Conservation (phyloP, 75 land plant genomes). For the Pinus albicaulis region DNA sequence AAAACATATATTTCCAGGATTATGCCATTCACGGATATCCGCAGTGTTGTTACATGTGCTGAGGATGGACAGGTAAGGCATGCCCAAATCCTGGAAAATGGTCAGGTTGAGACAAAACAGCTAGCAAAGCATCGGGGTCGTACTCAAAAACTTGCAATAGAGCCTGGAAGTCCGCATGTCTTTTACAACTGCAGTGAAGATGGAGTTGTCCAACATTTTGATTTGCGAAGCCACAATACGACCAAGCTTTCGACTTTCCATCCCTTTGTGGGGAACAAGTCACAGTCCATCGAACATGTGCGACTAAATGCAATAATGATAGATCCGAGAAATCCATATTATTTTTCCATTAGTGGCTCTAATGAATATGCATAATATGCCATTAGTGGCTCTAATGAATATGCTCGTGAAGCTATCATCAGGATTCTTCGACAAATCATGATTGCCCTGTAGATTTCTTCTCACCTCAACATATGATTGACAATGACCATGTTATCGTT, state of each 20-base stretch:
- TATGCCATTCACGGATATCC: conserved; percentile 84
- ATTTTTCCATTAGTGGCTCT: conserved; percentile 68
- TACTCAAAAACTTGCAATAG: conserved; percentile 82
- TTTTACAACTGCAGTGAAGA: conserved; percentile 92
- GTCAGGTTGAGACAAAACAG: conserved; percentile 48
- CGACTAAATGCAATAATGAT: conserved; percentile 70
- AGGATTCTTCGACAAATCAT: conserved; percentile 24
- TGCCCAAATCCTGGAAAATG: conserved; percentile 49
- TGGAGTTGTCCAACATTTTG: conserved; percentile 83
- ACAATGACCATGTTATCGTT: conserved; percentile 45
- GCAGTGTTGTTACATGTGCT: conserved; percentile 60
- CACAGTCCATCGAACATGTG: conserved; percentile 18
- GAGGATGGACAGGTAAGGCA: conserved; percentile 93
- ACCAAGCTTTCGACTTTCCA: conserved; percentile 56
- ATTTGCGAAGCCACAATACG: conserved; percentile 47
- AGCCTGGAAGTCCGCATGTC: conserved; percentile 80
- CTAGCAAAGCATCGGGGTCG: conserved; percentile 70
- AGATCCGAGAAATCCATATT: conserved; percentile 64
- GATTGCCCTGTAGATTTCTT: conserved; percentile 53
- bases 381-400: too few relatives aligned
- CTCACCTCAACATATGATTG: conserved; percentile 61
- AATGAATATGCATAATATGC: too few relatives aligned
- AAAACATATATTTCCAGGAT: conserved; percentile 57
- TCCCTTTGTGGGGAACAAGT: conserved; percentile 18
- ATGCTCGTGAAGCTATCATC: conserved; percentile 57